phyloP scores from a whole-genome alignment of 768 basidiomycete genomes.

The Mrakia gelida region DNA sequence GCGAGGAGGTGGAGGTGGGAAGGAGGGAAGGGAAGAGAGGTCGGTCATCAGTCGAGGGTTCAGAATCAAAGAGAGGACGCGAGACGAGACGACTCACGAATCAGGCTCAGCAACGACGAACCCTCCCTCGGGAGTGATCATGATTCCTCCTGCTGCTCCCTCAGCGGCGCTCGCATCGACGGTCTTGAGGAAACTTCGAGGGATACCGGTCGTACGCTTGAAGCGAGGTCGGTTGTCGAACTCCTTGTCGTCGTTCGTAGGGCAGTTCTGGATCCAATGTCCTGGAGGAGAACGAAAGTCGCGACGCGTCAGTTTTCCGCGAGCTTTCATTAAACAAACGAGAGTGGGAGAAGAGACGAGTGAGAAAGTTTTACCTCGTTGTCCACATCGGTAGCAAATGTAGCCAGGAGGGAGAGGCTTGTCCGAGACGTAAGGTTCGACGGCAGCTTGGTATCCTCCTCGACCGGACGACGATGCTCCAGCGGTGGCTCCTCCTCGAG shows the following conservation, averaged over 20 bases:
- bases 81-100: too few species aligned
- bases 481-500: slow-evolving; percentile 56
- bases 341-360: slow-evolving; percentile 6
- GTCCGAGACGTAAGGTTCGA: slow-evolving; percentile 52
- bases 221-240: slow-evolving; percentile 92
- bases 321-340: too few species aligned
- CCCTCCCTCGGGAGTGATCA: slow-evolving; percentile 98
- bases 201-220: slow-evolving; percentile 97
- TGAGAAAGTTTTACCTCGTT: slow-evolving; percentile 69
- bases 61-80: too few species aligned
- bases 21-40: neutral
- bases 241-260: slow-evolving; percentile 92
- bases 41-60: too few species aligned
- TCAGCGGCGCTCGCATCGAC: slow-evolving; percentile 62
- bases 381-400: slow-evolving; percentile 96
- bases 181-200: slow-evolving; percentile 92
- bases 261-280: slow-evolving; percentile 99
- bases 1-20: neutral
- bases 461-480: neutral
- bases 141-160: slow-evolving; percentile 68
- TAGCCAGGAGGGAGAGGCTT: slow-evolving; percentile 85
- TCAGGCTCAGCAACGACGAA: slow-evolving; percentile 97
- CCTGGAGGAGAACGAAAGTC: slow-evolving; percentile 53
- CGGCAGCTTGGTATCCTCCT: slow-evolving; percentile 43
- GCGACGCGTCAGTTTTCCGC: slow-evolving; percentile 3